Evolutionary conservation across 192 early-diverging fungal genomes (phyloP), one percentile per base, ranked within the genome.

Genomic region (Mortierella claussenii): DNA sequence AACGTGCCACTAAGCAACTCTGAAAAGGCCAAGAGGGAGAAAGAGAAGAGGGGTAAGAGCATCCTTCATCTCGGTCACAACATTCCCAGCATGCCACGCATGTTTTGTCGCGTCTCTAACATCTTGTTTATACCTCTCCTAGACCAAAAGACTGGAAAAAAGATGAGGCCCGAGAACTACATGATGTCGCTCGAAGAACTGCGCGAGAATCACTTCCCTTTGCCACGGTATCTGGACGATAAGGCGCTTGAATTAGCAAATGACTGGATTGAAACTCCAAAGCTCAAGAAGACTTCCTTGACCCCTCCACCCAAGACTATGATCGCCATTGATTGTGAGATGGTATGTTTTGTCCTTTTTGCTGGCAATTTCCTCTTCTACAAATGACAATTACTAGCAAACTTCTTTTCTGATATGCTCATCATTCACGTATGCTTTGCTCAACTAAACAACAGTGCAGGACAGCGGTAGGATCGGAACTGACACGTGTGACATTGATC

Each of bases 311-410:
- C 67, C 33, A 83, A 84, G 43, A 63, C 32, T 6, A 51, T 88
- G 62, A 55, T 87, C 24, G 84, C 84, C 37, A 66, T 89, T 28
- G 87, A 89, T 82, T 89, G 87, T 82, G 87, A 89, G 66, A 89
- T 89, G 86, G 83, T 8, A n/a, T n/a, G n/a, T n/a, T n/a, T n/a
- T n/a, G n/a, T n/a, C n/a, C n/a, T n/a, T n/a, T n/a, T n/a, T n/a
- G n/a, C n/a, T n/a, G n/a, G n/a, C n/a, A n/a, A n/a, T n/a, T n/a
- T n/a, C n/a, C n/a, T n/a, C n/a, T n/a, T n/a, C n/a, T n/a, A n/a
- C n/a, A n/a, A n/a, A n/a, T n/a, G n/a, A n/a, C n/a, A n/a, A n/a
- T n/a, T n/a, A n/a, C n/a, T n/a, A n/a, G n/a, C n/a, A n/a, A n/a
- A n/a, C n/a, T n/a, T n/a, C n/a, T n/a, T n/a, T n/a, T n/a, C n/a